A percentile compares a stretch with the other conserved stretches of the same genome.
These are phyloP conservation scores for Phytophthora tentaculata DNA, from an alignment of 352 stramenopile genomes.

Conservation along the genomic window DNA sequence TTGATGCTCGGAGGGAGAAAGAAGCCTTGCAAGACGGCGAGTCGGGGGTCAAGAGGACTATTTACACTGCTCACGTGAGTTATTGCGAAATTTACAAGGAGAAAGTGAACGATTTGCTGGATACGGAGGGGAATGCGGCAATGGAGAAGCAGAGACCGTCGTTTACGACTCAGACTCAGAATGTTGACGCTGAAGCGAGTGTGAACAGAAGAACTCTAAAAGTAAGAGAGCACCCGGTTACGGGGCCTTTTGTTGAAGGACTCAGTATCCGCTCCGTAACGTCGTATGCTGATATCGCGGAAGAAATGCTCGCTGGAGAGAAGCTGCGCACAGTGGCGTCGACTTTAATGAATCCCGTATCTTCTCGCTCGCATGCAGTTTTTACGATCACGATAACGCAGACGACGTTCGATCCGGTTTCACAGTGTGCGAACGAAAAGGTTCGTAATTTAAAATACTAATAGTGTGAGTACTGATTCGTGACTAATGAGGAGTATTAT, in stretches of 20 bases:
- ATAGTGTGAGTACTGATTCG: too few species aligned
- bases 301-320: constrained; percentile 89
- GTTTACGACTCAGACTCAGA: constrained; percentile 29
- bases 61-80: constrained; percentile 65
- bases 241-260: constrained; percentile 85
- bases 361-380: constrained; percentile 95
- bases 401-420: constrained; percentile 66
- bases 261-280: constrained; percentile 70
- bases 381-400: constrained; percentile 96
- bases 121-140: constrained; percentile 27
- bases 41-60: constrained; percentile 28
- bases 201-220: constrained; percentile 47
- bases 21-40: constrained; percentile 28
- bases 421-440: constrained; percentile 71
- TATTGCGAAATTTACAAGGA: constrained; percentile 92
- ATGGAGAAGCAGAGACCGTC: constrained; percentile 36
- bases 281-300: constrained; percentile 82
- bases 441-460: constrained; percentile 26
- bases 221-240: constrained; percentile 84
- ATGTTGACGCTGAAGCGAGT: constrained; percentile 8
- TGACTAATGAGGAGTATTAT: too few species aligned
- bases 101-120: constrained; percentile 86
- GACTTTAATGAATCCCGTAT: constrained; percentile 97
- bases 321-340: constrained; percentile 94
- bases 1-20: constrained; percentile 50